Evolutionary conservation across 2,329 filamentous ascomycete species (phyloP), one percentile per base, ranked within the genome.

Genomic region (Diplodia intermedia): DNA sequence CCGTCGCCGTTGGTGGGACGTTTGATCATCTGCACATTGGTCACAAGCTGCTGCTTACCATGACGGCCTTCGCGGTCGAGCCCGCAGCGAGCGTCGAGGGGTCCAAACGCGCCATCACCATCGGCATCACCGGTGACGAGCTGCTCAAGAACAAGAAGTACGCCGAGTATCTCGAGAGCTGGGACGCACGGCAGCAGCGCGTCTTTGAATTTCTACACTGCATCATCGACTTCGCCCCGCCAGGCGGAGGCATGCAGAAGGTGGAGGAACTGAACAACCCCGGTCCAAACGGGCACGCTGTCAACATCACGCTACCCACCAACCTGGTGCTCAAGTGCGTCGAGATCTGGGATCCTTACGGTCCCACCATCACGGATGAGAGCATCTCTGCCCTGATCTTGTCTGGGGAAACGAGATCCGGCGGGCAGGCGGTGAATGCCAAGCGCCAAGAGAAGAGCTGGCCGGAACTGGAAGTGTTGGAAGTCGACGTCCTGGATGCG

Each of bases 21-120:
- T 99, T 98, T 80, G 95, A 99, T 78, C 93, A 98, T 79, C 86
- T 99, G 26, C 95, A 99, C 77, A 89, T 92, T 4, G 95, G 95
- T 6, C 95, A 99, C 82, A 99, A 98, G 80, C 85, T 98, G n/a
- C 86, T 99, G 23, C 86, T 99, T 23, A 93, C 94, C n/a, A 94
- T 94, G 70, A 92, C 91, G 0, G 87, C 90, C 0, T 86, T 97
- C 67, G 85, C 93, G 18, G 84, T 91, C 68, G 86, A 87, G 43
- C 73, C 73, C 33, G 70, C 71, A 56, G 57, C 69, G 31, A 68
- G 71, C 15, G 62, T 54, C 14, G 71, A 72, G 53, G 69, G 74
- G 9, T 54, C 60, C 9, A 73, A 77, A 26, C 86, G 87, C 69
- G 85, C 85, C 12, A 86, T 96, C 70, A 90, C 93, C 20, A 85